Evolutionary conservation across 2,329 filamentous ascomycete genomes (phyloP), one percentile per base, ranked within the genome.

Genomic region (Coniochaeta ligniaria): DNA sequence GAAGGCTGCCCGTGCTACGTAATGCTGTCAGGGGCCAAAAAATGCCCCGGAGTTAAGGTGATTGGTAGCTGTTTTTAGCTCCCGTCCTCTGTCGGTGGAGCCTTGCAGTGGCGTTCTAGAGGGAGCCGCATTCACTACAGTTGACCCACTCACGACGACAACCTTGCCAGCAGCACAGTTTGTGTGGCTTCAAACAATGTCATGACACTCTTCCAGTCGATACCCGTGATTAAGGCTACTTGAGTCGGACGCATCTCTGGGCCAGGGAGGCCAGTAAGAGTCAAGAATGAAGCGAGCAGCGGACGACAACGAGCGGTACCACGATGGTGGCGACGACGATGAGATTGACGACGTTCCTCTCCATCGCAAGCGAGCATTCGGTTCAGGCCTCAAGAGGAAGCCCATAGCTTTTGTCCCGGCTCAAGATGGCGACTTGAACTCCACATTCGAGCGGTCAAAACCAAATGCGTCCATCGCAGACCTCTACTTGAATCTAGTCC

Each of bases 401-500:
- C 73, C 72, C 31, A 78, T 87, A 62, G 75, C 80, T 58, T 87
- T 87, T 64, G 82, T 87, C n/a, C 79, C 76, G 24, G 84, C 83
- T 8, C 75, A 78, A 26, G 74, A 76, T 28, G 72, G 72, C 1
- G 71, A 75, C 12, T 61, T 70, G 16, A 70, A 66, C 9, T 66
- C 70, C 1, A 70, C 68, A 16, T 63, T 45, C 16, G 26, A 58
- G 20, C 38, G 24, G 57, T 26, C 56, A 59, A 62, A 12, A 33
- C 62, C 60, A 16, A 70, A 71, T 31, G 73, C 73, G 12, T 57
- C 59, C 17, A 70, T 83, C 36, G 79, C 83, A 1, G 84, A 90
- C 60, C 74, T 84, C 54, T 91, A 92, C 66, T 80, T 90, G 28
- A 83, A 80, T 62, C 80, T 91, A 61, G 88, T 91, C 22, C 75